A percentile compares a stretch with the other conserved stretches of the same genome.
These are phyloP conservation scores for Trichoderma sp. DNA, from an alignment of 2,329 filamentous ascomycete species.

Conservation along the genomic window DNA sequence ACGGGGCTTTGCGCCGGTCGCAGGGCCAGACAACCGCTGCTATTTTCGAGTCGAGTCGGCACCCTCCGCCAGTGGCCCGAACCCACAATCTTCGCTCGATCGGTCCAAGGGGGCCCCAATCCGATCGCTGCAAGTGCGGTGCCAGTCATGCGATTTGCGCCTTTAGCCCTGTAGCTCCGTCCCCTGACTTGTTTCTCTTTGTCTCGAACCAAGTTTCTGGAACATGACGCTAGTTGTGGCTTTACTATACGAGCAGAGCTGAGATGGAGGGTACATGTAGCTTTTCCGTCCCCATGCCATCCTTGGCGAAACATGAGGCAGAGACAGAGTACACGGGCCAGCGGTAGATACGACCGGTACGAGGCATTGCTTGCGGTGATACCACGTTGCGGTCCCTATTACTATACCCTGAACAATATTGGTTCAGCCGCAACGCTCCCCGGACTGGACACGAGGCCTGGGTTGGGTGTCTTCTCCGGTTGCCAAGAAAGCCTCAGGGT, in stretches of 20 bases:
- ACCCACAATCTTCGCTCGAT: slow-evolving; percentile 8
- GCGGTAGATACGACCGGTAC: background rate
- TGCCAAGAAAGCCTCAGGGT: background rate
- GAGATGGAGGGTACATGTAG: background rate
- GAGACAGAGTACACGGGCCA: background rate
- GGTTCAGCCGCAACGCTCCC: background rate
- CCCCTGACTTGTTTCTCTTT: slow-evolving; percentile 3
- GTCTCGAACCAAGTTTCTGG: slow-evolving; percentile 13
- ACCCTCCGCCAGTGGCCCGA: background rate
- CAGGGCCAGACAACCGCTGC: background rate
- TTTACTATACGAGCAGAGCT: background rate
- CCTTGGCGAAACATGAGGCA: background rate
- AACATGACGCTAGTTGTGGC: background rate
- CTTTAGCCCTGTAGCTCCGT: background rate
- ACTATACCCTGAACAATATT: background rate
- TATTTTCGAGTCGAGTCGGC: background rate
- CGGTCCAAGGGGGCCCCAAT: slow-evolving; percentile 1
- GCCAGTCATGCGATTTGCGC: slow-evolving; percentile 12
- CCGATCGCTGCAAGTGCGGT: slow-evolving; percentile 14
- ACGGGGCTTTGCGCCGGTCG: background rate
- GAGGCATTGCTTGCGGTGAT: background rate
- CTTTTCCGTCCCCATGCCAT: background rate
- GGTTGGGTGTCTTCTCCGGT: background rate
- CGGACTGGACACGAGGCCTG: background rate
- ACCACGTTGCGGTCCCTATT: background rate